Percentiles rank a stretch among this genome's conserved stretches.
phyloP scores from a whole-genome alignment of 495 filamentous ascomycete genomes.

The Astrocystis sublimbata region DNA sequence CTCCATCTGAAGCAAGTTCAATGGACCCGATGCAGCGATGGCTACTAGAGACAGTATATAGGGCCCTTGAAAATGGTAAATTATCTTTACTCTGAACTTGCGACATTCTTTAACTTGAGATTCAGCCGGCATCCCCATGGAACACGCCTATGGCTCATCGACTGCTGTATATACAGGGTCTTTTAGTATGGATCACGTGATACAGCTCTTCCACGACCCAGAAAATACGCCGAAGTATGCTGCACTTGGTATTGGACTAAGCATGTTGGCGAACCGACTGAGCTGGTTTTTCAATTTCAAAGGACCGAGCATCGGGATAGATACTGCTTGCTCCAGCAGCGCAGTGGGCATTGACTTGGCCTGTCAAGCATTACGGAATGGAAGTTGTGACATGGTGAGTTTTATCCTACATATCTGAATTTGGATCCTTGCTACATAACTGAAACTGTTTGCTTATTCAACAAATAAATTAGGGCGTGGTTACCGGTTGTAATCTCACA shows the following conservation, averaged over 20 bases:
- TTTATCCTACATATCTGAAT: neutral
- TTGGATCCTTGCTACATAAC: neutral
- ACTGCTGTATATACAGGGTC: conserved; percentile 30
- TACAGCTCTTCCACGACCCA: conserved; percentile 20
- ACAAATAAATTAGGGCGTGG: conserved; percentile 34
- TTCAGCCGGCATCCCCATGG: conserved; percentile 35
- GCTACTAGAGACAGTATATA: conserved; percentile 55
- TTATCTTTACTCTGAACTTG: conserved; percentile 17
- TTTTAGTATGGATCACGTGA: conserved; percentile 25
- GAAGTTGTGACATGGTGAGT: conserved; percentile 21
- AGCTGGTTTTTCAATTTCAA: conserved; percentile 51
- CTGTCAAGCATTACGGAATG: conserved; percentile 65
- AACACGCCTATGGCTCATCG: conserved; percentile 17
- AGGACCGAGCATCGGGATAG: conserved; percentile 58
- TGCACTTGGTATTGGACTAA: conserved; percentile 42
- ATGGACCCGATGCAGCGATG: conserved; percentile 45
- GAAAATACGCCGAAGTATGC: conserved; percentile 35
- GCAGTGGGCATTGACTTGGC: conserved; percentile 56
- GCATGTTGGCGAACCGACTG: conserved; percentile 57
- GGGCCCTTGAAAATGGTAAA: conserved; percentile 40
- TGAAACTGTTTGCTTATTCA: neutral
- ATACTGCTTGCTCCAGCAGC: conserved; percentile 79
- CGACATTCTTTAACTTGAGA: neutral
- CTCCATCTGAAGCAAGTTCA: conserved; percentile 45
- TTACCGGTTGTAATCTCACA: conserved; percentile 51